phyloP scores from a whole-genome alignment of 805 yeast genomes.

The Kluyveromyces dobzhanskii region DNA sequence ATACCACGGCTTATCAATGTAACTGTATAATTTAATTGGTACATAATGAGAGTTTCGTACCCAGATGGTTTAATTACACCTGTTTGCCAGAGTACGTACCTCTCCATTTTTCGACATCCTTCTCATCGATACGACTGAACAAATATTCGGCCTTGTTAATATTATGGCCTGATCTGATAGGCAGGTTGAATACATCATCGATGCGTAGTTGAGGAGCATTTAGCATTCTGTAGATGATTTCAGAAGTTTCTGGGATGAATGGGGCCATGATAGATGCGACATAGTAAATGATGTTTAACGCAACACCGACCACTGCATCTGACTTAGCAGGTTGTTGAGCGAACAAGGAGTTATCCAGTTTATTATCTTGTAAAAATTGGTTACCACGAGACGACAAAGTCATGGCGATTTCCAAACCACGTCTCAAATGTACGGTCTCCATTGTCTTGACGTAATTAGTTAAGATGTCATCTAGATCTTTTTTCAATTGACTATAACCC shows the following conservation, averaged over 20 bases:
- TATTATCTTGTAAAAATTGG: slow-evolving; percentile 90
- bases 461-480: slow-evolving; percentile 58
- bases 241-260: slow-evolving; percentile 79
- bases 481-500: slow-evolving; percentile 36
- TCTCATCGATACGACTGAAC: slow-evolving; percentile 86
- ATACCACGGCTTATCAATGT: too few relatives aligned
- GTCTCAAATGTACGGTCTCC: slow-evolving; percentile 75
- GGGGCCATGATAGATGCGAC: slow-evolving; percentile 80
- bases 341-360: slow-evolving; percentile 81
- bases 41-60: too few relatives aligned
- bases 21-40: too few relatives aligned
- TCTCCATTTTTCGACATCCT: slow-evolving; percentile 83
- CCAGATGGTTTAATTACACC: slow-evolving; percentile 8
- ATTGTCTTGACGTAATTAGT: slow-evolving; percentile 55
- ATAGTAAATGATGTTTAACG: slow-evolving; percentile 77
- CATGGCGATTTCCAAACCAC: slow-evolving; percentile 90
- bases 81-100: slow-evolving; percentile 76
- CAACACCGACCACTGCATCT: slow-evolving; percentile 89
- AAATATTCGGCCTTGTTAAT: slow-evolving; percentile 87
- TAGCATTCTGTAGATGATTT: slow-evolving; percentile 65
- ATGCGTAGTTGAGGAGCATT: slow-evolving; percentile 75
- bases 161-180: slow-evolving; percentile 71
- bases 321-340: slow-evolving; percentile 68
- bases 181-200: slow-evolving; percentile 63
- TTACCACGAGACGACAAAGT: slow-evolving; percentile 87